Conservation (phyloP, 495 filamentous ascomycete genomes). For the Aspergillus sclerotioniger region DNA sequence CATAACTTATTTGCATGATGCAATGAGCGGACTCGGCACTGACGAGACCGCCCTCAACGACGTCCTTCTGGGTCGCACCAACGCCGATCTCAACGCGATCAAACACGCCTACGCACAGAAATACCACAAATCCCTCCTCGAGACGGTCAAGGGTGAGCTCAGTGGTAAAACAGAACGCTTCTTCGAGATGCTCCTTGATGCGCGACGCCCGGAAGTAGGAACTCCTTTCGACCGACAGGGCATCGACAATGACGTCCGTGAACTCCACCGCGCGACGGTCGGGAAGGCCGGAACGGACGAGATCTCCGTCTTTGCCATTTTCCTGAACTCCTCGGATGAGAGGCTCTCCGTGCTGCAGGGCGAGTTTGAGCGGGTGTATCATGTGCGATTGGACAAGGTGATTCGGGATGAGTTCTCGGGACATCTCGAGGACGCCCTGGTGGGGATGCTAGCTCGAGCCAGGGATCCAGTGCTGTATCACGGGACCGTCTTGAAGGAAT, state of each 20-base stretch:
- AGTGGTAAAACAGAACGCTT: slow-evolving; percentile 75
- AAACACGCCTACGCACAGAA: slow-evolving; percentile 65
- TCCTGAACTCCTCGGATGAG: slow-evolving; percentile 64
- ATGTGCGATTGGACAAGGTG: slow-evolving; percentile 11
- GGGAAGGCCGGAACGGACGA: slow-evolving; percentile 63
- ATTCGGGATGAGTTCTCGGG: slow-evolving; percentile 63
- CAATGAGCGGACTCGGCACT: slow-evolving; percentile 69
- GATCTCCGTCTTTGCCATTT: slow-evolving; percentile 64
- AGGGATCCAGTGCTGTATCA: slow-evolving; percentile 70
- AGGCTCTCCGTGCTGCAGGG: slow-evolving; percentile 71
- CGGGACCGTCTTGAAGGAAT: slow-evolving; percentile 45
- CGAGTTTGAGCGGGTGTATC: slow-evolving; percentile 56
- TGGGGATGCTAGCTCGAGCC: slow-evolving; percentile 63
- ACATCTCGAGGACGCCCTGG: slow-evolving; percentile 75
- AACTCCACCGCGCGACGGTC: slow-evolving; percentile 67
- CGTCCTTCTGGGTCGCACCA: slow-evolving; percentile 70
- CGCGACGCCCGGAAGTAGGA: slow-evolving; percentile 56
- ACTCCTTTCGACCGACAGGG: slow-evolving; percentile 63
- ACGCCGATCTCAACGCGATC: slow-evolving; percentile 75
- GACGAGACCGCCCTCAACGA: slow-evolving; percentile 79
- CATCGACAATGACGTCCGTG: slow-evolving; percentile 64
- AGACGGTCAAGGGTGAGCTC: slow-evolving; percentile 60
- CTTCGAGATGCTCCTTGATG: slow-evolving; percentile 72
- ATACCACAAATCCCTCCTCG: slow-evolving; percentile 58
- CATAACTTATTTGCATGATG: slow-evolving; percentile 56